Percentiles rank a stretch among this genome's conserved stretches.
Evolutionary conservation across 495 filamentous ascomycete species (phyloP).

Genomic region (Collariella sp.): DNA sequence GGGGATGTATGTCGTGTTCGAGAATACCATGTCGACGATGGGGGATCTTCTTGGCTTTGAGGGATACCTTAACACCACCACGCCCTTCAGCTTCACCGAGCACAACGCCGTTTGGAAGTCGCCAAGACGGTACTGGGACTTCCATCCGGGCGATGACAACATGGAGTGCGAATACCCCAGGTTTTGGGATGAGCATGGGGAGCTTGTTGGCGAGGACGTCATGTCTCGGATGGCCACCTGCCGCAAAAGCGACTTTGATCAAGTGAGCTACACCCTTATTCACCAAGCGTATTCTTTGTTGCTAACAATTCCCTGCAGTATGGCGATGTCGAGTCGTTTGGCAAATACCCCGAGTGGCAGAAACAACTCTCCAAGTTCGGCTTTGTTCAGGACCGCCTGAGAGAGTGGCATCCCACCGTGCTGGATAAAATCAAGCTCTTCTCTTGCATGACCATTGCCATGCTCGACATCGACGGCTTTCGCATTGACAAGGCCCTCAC

Average conservation of each 20-base stretch:
- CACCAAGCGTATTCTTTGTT: background rate
- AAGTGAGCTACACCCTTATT: constrained; percentile 17
- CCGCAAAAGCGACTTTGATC: constrained; percentile 59
- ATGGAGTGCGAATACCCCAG: constrained; percentile 54
- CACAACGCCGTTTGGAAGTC: constrained; percentile 52
- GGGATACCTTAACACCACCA: constrained; percentile 52
- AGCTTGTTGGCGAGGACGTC: constrained; percentile 4
- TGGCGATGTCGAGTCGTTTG: constrained; percentile 59
- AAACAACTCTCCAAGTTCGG: constrained; percentile 60
- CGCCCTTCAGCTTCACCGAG: constrained; percentile 48
- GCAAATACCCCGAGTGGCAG: constrained; percentile 59
- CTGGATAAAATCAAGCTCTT: constrained; percentile 51
- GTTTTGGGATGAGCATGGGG: constrained; percentile 57
- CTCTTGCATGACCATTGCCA: constrained; percentile 57
- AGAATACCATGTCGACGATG: constrained; percentile 65
- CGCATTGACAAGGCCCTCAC: constrained; percentile 61
- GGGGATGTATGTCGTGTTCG: constrained; percentile 67
- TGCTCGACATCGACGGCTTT: constrained; percentile 60
- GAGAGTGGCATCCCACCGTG: constrained; percentile 60
- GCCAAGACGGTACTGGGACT: constrained; percentile 54
- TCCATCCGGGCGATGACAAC: constrained; percentile 46
- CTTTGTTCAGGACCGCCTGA: constrained; percentile 64
- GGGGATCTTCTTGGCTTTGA: constrained; percentile 60
- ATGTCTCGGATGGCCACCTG: constrained; percentile 47
- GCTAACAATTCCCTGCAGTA: constrained; percentile 26